Evolutionary conservation across 164 flowering plant species (phyloP).

Genomic region (Cinnamomum micranthum): DNA sequence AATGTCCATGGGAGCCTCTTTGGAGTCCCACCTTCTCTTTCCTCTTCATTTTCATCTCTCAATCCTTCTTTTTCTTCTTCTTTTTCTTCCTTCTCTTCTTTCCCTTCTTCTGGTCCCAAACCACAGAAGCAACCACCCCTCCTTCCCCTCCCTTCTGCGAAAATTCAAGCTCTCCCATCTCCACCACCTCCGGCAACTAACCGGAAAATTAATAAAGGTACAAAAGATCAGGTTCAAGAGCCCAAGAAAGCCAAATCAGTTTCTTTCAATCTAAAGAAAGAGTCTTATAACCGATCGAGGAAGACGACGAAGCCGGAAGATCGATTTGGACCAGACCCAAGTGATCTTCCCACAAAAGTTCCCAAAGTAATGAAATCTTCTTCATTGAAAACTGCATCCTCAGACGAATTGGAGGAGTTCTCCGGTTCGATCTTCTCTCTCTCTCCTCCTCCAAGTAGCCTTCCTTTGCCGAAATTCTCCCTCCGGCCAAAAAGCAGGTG

Average conservation of each 20-base stretch:
- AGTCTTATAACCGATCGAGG: not conserved
- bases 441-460: conserved; percentile 77
- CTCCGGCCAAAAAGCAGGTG: conserved; percentile 51
- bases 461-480: conserved; percentile 76
- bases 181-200: conserved; percentile 6
- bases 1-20: conserved; percentile 19
- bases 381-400: not conserved
- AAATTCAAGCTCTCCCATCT: conserved; percentile 16
- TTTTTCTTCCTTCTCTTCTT: conserved; percentile 4
- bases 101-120: not conserved
- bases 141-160: conserved; percentile 46
- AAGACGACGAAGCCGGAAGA: not conserved
- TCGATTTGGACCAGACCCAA: conserved; percentile 49
- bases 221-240: conserved; percentile 24
- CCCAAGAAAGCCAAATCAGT: conserved; percentile 31
- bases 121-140: conserved; percentile 44
- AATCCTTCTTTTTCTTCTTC: conserved; percentile 7
- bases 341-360: conserved; percentile 36
- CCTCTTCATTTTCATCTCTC: conserved; percentile 15
- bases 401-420: conserved; percentile 17
- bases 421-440: conserved; percentile 31
- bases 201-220: conserved; percentile 9
- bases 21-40: conserved; percentile 19
- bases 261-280: conserved; percentile 16
- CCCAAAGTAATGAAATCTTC: conserved; percentile 22